Conservation (phyloP, 2,329 filamentous ascomycete genomes). For the Dryadomyces quercivorus region DNA sequence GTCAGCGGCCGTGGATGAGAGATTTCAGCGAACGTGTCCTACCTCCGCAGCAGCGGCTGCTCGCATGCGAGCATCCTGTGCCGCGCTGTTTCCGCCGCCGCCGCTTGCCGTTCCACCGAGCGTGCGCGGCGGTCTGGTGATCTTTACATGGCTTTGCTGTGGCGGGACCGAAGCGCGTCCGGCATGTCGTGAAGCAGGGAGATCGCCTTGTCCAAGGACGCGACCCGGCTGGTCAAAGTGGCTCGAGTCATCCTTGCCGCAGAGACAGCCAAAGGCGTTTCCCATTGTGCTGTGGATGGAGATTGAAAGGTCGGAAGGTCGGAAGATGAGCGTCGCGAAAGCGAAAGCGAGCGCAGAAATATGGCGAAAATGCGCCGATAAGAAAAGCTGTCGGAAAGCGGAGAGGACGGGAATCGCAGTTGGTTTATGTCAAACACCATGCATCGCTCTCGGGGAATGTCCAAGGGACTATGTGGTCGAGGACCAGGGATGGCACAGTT, state of each 20-base stretch:
- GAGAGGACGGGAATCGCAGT: too few relatives aligned
- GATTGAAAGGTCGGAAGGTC: neutral
- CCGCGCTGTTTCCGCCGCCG: slow-evolving; percentile 10
- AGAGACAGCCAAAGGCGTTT: slow-evolving; percentile 43
- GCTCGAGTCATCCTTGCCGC: slow-evolving; percentile 56
- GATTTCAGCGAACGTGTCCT: slow-evolving; percentile 21
- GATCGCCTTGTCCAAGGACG: slow-evolving; percentile 45
- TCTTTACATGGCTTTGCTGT: too few relatives aligned
- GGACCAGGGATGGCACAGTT: too few relatives aligned
- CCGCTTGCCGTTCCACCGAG: slow-evolving; percentile 23
- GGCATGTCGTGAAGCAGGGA: too few relatives aligned
- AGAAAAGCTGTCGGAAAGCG: too few relatives aligned
- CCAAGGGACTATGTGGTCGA: too few relatives aligned
- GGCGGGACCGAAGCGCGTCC: too few relatives aligned
- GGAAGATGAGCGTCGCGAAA: too few relatives aligned
- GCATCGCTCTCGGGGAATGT: too few relatives aligned
- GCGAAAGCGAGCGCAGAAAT: too few relatives aligned
- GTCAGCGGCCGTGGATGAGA: neutral
- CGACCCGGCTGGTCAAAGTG: slow-evolving; percentile 63
- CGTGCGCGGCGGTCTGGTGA: slow-evolving; percentile 29
- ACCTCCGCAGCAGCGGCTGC: slow-evolving; percentile 82
- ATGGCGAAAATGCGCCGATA: too few relatives aligned
- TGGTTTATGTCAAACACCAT: too few relatives aligned
- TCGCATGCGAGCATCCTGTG: slow-evolving; percentile 53
- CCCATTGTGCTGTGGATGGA: slow-evolving; percentile 48